Percentiles rank a stretch among this genome's conserved stretches.
Evolutionary conservation across 768 basidiomycete genomes (phyloP).

Genomic region (Mycena olivaceomarginata): DNA sequence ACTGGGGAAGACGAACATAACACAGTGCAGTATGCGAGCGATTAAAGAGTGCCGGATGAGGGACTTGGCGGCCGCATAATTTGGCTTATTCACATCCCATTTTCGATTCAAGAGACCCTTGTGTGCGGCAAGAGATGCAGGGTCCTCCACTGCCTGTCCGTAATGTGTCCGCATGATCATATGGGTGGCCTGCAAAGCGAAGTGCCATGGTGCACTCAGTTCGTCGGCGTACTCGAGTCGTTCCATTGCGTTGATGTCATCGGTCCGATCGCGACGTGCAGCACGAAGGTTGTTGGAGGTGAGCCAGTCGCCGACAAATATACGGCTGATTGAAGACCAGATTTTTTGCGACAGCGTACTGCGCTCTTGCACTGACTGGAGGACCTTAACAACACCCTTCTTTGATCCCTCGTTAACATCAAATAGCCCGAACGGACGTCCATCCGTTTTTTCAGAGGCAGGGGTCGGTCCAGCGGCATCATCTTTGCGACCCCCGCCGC

Average conservation of each 20-base stretch:
- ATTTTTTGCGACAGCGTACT: conserved; percentile 31
- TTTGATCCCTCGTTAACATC: too few species aligned
- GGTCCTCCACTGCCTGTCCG: too few species aligned
- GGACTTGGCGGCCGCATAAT: conserved; percentile 41
- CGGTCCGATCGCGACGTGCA: too few species aligned
- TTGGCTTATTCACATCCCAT: conserved; percentile 33
- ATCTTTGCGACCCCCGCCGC: background rate
- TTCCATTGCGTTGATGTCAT: conserved; percentile 24
- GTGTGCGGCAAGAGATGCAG: too few species aligned
- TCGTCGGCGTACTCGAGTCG: conserved; percentile 36
- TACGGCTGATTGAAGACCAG: conserved; percentile 36
- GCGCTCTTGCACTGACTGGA: conserved; percentile 34
- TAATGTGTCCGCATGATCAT: too few species aligned
- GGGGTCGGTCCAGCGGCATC: conserved; percentile 17
- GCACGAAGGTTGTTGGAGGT: conserved; percentile 34
- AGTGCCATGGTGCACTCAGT: conserved; percentile 39
- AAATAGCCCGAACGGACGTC: too few species aligned
- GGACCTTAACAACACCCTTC: too few species aligned
- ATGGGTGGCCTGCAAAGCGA: conserved; percentile 6
- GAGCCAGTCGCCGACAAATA: conserved; percentile 44
- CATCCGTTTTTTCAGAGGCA: background rate
- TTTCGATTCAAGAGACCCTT: too few species aligned
- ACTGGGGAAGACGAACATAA: too few species aligned
- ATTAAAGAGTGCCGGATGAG: too few species aligned
- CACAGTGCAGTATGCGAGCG: too few species aligned